phyloP scores from a whole-genome alignment of 768 basidiomycete species.

The Boletus huronensis region DNA sequence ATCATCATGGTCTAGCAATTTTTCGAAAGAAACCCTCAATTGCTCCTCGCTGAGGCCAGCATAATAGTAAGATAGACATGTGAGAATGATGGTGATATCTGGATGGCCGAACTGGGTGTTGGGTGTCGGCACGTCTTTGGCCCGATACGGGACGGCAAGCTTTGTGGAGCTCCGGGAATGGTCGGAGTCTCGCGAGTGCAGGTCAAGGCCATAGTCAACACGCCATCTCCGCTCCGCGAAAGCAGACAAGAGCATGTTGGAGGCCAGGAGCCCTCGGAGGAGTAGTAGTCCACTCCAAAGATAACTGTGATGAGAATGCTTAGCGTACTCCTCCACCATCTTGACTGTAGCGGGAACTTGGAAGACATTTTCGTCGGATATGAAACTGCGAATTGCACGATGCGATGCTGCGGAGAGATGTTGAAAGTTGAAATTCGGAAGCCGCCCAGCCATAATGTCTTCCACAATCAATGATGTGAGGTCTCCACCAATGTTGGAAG shows the following conservation, averaged over 20 bases:
- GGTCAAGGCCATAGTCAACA: conserved; percentile 20
- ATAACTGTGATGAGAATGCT: not conserved
- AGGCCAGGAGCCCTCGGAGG: conserved; percentile 31
- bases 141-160: too few relatives aligned
- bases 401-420: not conserved
- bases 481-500: not conserved
- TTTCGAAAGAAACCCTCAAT: too few relatives aligned
- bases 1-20: too few relatives aligned
- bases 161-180: too few relatives aligned
- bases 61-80: too few relatives aligned
- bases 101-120: too few relatives aligned
- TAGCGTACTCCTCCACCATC: conserved; percentile 2
- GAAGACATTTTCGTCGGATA: not conserved
- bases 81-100: too few relatives aligned
- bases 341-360: not conserved
- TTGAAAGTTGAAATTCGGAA: not conserved
- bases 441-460: not conserved
- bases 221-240: conserved; percentile 17
- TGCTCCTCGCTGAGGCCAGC: too few relatives aligned
- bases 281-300: conserved; percentile 2
- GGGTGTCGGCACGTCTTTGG: too few relatives aligned
- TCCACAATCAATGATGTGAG: not conserved
- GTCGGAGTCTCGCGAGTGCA: too few relatives aligned
- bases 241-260: conserved; percentile 21
- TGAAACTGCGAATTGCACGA: too few relatives aligned